These are phyloP conservation scores for Westerdykella ornata DNA, from an alignment of 2,329 filamentous ascomycete genomes.

Conservation along the genomic window DNA sequence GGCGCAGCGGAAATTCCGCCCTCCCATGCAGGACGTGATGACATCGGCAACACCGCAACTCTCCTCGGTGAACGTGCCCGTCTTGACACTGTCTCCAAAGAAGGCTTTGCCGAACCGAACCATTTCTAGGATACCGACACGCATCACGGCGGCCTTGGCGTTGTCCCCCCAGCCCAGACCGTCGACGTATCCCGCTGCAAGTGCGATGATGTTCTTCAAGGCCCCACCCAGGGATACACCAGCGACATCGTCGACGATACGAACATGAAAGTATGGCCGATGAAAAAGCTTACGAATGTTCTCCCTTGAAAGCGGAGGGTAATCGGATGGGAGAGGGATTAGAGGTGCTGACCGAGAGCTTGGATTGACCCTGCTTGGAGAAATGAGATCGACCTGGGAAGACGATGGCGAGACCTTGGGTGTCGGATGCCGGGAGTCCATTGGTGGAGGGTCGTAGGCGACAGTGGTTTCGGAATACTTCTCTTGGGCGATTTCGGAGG, in stretches of 20 bases:
- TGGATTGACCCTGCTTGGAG: slow-evolving; percentile 48
- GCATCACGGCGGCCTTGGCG: slow-evolving; percentile 97
- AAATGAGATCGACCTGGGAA: slow-evolving; percentile 47
- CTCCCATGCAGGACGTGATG: slow-evolving; percentile 87
- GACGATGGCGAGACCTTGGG: slow-evolving; percentile 45
- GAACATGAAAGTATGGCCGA: slow-evolving; percentile 94
- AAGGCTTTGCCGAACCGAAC: slow-evolving; percentile 92
- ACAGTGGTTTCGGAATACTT: slow-evolving; percentile 98
- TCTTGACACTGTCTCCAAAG: slow-evolving; percentile 73
- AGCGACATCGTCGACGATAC: slow-evolving; percentile 89
- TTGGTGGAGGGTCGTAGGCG: slow-evolving; percentile 84
- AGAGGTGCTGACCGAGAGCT: slow-evolving; percentile 61
- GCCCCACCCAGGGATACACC: slow-evolving; percentile 92
- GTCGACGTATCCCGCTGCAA: slow-evolving; percentile 55
- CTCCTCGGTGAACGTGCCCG: slow-evolving; percentile 91
- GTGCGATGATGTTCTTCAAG: slow-evolving; percentile 91
- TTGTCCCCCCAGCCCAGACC: slow-evolving; percentile 59
- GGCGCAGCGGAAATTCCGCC: slow-evolving; percentile 89
- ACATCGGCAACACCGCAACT: slow-evolving; percentile 91
- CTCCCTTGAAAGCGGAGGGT: slow-evolving; percentile 77
- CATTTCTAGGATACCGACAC: slow-evolving; percentile 91
- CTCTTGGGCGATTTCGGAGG: slow-evolving; percentile 86
- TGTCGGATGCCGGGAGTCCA: slow-evolving; percentile 76
- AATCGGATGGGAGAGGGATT: slow-evolving; percentile 69
- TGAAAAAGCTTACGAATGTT: slow-evolving; percentile 85